phyloP scores from a whole-genome alignment of 2,329 filamentous ascomycete genomes.

The Lithohypha guttulata region DNA sequence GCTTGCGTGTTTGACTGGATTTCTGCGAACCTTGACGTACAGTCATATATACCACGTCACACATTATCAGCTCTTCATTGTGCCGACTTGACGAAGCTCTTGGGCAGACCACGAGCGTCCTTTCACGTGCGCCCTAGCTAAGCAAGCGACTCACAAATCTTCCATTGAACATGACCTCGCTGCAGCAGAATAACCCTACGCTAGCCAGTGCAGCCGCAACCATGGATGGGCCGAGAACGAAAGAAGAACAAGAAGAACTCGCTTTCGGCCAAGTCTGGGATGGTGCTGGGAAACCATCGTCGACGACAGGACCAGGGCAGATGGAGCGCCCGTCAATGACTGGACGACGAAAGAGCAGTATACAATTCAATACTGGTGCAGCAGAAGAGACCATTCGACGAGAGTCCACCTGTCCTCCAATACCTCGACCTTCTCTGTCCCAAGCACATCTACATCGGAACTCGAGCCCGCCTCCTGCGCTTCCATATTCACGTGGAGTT shows the following conservation, averaged over 20 bases:
- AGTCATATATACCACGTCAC: too few relatives aligned
- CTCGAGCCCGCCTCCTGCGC: constrained; percentile 32
- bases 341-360: constrained; percentile 18
- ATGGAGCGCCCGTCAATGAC: constrained; percentile 8
- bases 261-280: constrained; percentile 20
- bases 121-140: not conserved
- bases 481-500: constrained; percentile 56
- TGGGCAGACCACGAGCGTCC: not conserved
- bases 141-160: not conserved
- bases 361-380: constrained; percentile 21
- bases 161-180: too few relatives aligned
- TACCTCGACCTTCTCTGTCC: constrained; percentile 10
- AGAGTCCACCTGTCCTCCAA: constrained; percentile 16
- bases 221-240: not conserved
- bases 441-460: constrained; percentile 20
- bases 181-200: too few relatives aligned
- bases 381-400: constrained; percentile 21
- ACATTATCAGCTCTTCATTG: too few relatives aligned
- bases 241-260: constrained; percentile 18
- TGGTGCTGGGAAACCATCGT: constrained; percentile 12
- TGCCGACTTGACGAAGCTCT: not conserved
- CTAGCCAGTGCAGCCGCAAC: too few relatives aligned
- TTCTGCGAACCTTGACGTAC: too few relatives aligned
- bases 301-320: constrained; percentile 7
- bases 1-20: too few relatives aligned